Percentiles rank a stretch among this genome's conserved stretches.
phyloP scores from a whole-genome alignment of 306 rosid species.

The Lagenaria siceraria region DNA sequence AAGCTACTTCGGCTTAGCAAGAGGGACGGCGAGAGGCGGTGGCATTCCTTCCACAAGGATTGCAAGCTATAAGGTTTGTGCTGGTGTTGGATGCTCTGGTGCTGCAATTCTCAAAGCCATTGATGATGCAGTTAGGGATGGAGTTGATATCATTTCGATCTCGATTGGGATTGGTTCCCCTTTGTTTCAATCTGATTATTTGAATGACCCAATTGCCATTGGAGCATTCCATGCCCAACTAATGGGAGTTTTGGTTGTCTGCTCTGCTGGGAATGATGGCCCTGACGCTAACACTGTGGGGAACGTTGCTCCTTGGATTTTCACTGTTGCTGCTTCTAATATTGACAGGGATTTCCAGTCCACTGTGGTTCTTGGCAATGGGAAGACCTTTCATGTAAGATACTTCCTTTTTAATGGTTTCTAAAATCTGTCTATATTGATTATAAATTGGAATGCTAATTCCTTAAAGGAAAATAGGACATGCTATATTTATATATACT shows the following conservation, averaged over 20 bases:
- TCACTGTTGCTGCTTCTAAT: slow-evolving; percentile 86
- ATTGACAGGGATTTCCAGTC: slow-evolving; percentile 77
- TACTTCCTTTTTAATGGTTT: not conserved
- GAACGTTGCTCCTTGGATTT: slow-evolving; percentile 87
- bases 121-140: slow-evolving; percentile 84
- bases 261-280: slow-evolving; percentile 92
- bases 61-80: slow-evolving; percentile 73
- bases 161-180: slow-evolving; percentile 63
- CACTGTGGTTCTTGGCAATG: slow-evolving; percentile 56
- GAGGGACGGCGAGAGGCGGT: slow-evolving; percentile 81
- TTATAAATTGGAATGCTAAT: not conserved
- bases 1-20: slow-evolving; percentile 64
- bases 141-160: slow-evolving; percentile 79
- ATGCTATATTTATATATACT: not conserved
- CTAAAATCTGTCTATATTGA: not conserved
- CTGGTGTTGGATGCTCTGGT: slow-evolving; percentile 65
- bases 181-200: slow-evolving; percentile 46
- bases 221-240: slow-evolving; percentile 92
- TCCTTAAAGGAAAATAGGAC: not conserved
- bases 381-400: slow-evolving; percentile 41
- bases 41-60: slow-evolving; percentile 66
- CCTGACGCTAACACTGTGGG: slow-evolving; percentile 65
- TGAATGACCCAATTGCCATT: slow-evolving; percentile 70
- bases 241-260: slow-evolving; percentile 69
- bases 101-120: slow-evolving; percentile 65